A percentile compares a stretch with the other conserved stretches of the same genome.
Conservation (phyloP, 306 rosid species). For the Cucurbita argyrosperma region DNA sequence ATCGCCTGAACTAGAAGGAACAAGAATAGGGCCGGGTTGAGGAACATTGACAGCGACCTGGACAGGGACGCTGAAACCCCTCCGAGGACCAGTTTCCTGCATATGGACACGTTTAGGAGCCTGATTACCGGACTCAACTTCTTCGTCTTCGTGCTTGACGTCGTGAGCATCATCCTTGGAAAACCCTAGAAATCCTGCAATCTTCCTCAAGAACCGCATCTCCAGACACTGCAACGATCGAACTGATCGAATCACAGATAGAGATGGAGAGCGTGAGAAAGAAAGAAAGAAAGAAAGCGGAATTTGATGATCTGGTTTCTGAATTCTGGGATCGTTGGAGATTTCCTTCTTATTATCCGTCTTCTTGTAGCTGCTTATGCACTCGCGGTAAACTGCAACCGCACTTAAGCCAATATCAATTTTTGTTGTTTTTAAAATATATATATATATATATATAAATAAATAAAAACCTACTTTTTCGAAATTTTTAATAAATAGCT, state of each 20-base stretch:
- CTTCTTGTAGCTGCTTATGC: neutral
- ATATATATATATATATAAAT: no score
- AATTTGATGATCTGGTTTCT: neutral
- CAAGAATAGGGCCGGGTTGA: conserved; percentile 40
- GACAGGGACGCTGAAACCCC: conserved; percentile 62
- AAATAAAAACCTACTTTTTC: no score
- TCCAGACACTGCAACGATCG: neutral
- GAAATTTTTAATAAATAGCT: no score
- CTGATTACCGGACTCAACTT: conserved; percentile 17
- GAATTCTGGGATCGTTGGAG: neutral
- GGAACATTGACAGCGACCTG: conserved; percentile 54
- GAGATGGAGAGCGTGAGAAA: neutral
- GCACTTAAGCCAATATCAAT: neutral
- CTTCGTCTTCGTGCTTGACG: conserved; percentile 27
- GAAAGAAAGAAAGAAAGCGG: no score
- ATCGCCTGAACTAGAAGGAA: conserved; percentile 42
- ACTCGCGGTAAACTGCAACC: neutral
- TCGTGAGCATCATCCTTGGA: conserved; percentile 39
- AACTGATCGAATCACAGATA: conserved; percentile 2
- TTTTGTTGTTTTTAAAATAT: no score
- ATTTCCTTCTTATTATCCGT: neutral
- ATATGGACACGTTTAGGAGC: conserved; percentile 19
- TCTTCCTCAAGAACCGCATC: conserved; percentile 42
- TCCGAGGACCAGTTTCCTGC: conserved; percentile 44
- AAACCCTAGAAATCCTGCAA: conserved; percentile 51